phyloP scores from a whole-genome alignment of 2,329 filamentous ascomycete genomes.

The Alternaria metachromatica region DNA sequence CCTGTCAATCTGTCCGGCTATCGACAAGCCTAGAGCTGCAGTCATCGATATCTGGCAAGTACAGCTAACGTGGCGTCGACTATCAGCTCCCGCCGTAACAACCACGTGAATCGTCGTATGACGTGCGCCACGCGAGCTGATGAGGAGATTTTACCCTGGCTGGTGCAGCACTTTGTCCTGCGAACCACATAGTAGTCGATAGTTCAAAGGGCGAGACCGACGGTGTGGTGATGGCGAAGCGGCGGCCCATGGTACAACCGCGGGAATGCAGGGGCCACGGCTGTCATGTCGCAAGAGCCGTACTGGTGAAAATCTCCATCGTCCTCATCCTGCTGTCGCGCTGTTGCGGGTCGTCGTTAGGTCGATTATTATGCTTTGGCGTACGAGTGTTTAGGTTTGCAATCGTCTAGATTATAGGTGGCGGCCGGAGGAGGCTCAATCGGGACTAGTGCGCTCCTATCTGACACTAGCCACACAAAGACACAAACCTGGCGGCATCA shows the following conservation, averaged over 20 bases:
- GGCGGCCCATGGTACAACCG: background rate
- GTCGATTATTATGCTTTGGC: background rate
- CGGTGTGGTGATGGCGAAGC: background rate
- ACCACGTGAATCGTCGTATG: slow-evolving; percentile 1
- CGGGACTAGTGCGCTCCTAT: background rate
- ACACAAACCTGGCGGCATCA: background rate
- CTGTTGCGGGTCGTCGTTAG: background rate
- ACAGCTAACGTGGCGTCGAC: background rate
- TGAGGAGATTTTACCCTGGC: background rate
- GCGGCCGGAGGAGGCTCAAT: background rate
- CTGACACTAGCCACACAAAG: background rate
- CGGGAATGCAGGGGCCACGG: background rate
- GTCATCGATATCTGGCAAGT: background rate
- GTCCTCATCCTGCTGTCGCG: background rate
- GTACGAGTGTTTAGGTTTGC: slow-evolving; percentile 1
- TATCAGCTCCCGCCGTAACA: background rate
- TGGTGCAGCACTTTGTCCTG: background rate
- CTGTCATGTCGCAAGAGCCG: background rate
- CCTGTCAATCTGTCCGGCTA: background rate
- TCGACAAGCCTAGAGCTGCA: background rate
- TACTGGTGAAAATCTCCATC: background rate
- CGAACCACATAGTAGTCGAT: background rate
- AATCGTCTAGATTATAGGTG: background rate
- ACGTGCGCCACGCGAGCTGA: background rate
- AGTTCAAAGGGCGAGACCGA: background rate